Evolutionary conservation across 2,329 filamentous ascomycete species (phyloP).

Genomic region (Cryoendolithus antarcticus): DNA sequence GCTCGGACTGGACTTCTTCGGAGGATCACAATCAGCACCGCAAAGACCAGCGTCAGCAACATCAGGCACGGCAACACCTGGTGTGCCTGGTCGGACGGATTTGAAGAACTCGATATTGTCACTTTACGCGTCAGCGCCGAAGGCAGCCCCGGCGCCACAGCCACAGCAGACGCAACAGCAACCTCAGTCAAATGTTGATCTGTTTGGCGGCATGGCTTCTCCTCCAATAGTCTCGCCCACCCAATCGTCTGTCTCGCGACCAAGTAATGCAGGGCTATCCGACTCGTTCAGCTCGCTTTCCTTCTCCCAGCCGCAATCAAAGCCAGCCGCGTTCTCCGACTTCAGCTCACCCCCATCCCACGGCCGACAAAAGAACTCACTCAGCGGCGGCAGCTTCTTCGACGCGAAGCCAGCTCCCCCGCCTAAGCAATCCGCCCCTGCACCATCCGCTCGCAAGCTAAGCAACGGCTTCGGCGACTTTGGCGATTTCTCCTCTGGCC

Average conservation of each 20-base stretch:
- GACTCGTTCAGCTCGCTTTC: no score
- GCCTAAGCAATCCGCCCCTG: slow-evolving; percentile 25
- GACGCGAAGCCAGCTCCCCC: slow-evolving; percentile 45
- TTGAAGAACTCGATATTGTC: slow-evolving; percentile 96
- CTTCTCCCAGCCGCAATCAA: slow-evolving; percentile 32
- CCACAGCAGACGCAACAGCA: slow-evolving; percentile 19
- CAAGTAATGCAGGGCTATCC: slow-evolving; percentile 12
- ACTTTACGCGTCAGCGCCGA: slow-evolving; percentile 74
- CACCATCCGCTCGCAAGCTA: slow-evolving; percentile 16
- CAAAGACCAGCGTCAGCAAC: slow-evolving; percentile 72
- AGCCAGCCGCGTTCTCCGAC: slow-evolving; percentile 53
- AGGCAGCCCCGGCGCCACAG: slow-evolving; percentile 52
- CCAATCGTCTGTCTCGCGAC: neutral
- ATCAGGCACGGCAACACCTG: slow-evolving; percentile 43
- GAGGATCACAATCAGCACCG: slow-evolving; percentile 55
- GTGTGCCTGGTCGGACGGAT: slow-evolving; percentile 69
- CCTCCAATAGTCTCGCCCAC: slow-evolving; percentile 26
- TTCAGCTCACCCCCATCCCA: slow-evolving; percentile 43
- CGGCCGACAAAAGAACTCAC: slow-evolving; percentile 34
- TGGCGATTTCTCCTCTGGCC: slow-evolving; percentile 53
- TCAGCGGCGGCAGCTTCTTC: slow-evolving; percentile 73
- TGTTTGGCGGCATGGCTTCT: slow-evolving; percentile 55
- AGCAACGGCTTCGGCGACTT: slow-evolving; percentile 39
- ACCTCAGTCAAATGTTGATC: slow-evolving; percentile 30
- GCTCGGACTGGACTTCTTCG: slow-evolving; percentile 85